phyloP scores from a whole-genome alignment of 2,329 filamentous ascomycete genomes.

The Rugonectria rugulosa region DNA sequence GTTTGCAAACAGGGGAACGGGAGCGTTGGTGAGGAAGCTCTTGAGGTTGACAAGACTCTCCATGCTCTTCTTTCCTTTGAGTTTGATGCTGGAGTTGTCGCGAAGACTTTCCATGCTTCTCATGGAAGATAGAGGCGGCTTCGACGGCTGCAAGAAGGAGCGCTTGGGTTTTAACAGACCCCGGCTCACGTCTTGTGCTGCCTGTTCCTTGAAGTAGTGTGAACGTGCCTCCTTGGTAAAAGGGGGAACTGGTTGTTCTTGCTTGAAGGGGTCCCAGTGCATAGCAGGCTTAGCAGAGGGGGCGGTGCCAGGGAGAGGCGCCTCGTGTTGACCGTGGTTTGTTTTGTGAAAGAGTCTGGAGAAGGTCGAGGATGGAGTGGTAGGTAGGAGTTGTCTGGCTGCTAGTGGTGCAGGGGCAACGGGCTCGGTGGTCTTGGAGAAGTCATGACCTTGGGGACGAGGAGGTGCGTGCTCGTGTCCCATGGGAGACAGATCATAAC shows the following conservation, averaged over 20 bases:
- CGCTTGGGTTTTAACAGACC: slow-evolving; percentile 12
- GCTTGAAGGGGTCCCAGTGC: slow-evolving; percentile 40
- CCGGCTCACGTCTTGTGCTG: background rate
- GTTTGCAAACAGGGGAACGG: slow-evolving; percentile 35
- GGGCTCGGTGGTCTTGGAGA: too few relatives aligned
- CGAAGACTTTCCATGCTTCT: slow-evolving; percentile 20
- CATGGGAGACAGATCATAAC: too few relatives aligned
- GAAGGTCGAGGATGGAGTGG: slow-evolving; percentile 37
- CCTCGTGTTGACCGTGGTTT: slow-evolving; percentile 28
- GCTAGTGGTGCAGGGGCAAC: too few relatives aligned
- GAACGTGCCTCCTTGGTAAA: slow-evolving; percentile 27
- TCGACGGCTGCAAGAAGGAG: slow-evolving; percentile 7
- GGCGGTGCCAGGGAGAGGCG: slow-evolving; percentile 28
- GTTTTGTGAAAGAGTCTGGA: slow-evolving; percentile 38
- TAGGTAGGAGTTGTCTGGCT: too few relatives aligned
- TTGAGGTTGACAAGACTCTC: slow-evolving; percentile 35
- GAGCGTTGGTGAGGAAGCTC: slow-evolving; percentile 34
- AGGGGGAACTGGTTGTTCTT: too few relatives aligned
- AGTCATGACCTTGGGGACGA: background rate
- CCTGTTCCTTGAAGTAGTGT: slow-evolving; percentile 35
- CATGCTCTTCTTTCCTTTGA: too few relatives aligned
- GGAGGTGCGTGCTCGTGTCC: slow-evolving; percentile 16
- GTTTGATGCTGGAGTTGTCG: slow-evolving; percentile 8
- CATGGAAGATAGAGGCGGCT: slow-evolving; percentile 15
- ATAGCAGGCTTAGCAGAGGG: slow-evolving; percentile 28